phyloP scores from a whole-genome alignment of 1,139 yeast genomes.

The Candida sp. region DNA sequence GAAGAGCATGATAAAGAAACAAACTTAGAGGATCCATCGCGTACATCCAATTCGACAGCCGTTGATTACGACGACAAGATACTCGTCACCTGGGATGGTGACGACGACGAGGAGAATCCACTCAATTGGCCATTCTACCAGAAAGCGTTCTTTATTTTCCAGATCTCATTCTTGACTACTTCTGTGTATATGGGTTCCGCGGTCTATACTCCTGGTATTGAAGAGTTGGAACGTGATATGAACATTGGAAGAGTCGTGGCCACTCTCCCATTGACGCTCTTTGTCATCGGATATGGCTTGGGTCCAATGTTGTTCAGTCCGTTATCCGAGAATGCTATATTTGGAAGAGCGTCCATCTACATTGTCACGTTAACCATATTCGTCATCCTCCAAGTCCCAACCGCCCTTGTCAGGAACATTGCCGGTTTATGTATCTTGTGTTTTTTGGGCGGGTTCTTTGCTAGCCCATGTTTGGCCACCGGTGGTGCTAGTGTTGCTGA shows the following conservation, averaged over 20 bases:
- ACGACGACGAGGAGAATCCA: slow-evolving; percentile 35
- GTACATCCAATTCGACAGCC: background rate
- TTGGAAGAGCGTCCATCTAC: slow-evolving; percentile 56
- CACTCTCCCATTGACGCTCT: slow-evolving; percentile 41
- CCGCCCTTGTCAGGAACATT: slow-evolving; percentile 33
- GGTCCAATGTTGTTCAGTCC: slow-evolving; percentile 63
- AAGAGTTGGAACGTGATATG: slow-evolving; percentile 44
- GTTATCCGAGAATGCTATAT: slow-evolving; percentile 48
- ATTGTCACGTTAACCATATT: slow-evolving; percentile 29
- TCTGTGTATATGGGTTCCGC: slow-evolving; percentile 33
- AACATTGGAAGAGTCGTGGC: slow-evolving; percentile 47
- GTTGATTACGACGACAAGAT: slow-evolving; percentile 8
- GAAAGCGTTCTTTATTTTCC: slow-evolving; percentile 22
- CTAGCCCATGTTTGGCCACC: slow-evolving; percentile 39
- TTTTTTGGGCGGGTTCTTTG: slow-evolving; percentile 38
- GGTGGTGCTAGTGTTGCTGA: slow-evolving; percentile 43
- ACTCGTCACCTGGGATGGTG: slow-evolving; percentile 29
- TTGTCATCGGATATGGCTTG: slow-evolving; percentile 58
- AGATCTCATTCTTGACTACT: slow-evolving; percentile 25
- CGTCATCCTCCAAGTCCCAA: slow-evolving; percentile 37
- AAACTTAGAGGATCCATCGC: background rate
- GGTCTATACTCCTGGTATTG: slow-evolving; percentile 32
- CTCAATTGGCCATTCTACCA: slow-evolving; percentile 27
- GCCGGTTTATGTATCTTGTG: slow-evolving; percentile 35
- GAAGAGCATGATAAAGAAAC: slow-evolving; percentile 1